These are phyloP conservation scores for Triticum urartu DNA, from an alignment of 176 grass and related monocot genomes.

Conservation along the genomic window DNA sequence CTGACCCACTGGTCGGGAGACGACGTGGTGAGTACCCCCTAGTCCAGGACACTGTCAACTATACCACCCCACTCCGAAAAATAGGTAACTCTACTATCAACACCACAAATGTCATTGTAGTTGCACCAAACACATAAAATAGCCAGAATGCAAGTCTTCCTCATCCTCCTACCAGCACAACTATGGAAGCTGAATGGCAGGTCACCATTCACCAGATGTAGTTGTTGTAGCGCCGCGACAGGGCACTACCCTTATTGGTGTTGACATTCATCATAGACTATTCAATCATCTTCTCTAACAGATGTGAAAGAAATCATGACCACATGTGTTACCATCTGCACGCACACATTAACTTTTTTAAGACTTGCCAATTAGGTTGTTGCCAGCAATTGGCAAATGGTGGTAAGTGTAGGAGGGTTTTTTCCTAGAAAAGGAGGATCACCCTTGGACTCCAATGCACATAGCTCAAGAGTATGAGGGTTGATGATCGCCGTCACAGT, in stretches of 20 bases:
- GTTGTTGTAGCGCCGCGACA: constrained; percentile 21
- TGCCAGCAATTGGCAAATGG: too few relatives aligned
- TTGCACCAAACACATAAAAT: neutral
- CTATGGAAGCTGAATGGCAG: neutral
- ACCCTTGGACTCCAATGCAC: too few relatives aligned
- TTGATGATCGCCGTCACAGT: too few relatives aligned
- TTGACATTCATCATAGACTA: constrained; percentile 34
- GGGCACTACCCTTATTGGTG: constrained; percentile 7
- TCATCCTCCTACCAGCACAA: neutral
- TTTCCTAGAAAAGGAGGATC: too few relatives aligned
- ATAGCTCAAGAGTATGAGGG: too few relatives aligned
- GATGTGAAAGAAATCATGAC: constrained; percentile 31
- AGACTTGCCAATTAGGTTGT: too few relatives aligned
- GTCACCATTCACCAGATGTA: constrained; percentile 37
- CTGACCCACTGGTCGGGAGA: too few relatives aligned
- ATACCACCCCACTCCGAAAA: too few relatives aligned
- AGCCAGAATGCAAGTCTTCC: neutral
- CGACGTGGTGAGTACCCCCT: too few relatives aligned
- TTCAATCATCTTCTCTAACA: constrained; percentile 44
- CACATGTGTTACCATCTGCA: neutral
- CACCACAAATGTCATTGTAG: neutral
- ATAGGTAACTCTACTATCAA: too few relatives aligned
- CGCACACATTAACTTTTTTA: neutral
- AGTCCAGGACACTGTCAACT: too few relatives aligned
- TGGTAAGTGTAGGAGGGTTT: too few relatives aligned